phyloP scores from a whole-genome alignment of 106 monocot species.

The Alisma plantagoaquatica region DNA sequence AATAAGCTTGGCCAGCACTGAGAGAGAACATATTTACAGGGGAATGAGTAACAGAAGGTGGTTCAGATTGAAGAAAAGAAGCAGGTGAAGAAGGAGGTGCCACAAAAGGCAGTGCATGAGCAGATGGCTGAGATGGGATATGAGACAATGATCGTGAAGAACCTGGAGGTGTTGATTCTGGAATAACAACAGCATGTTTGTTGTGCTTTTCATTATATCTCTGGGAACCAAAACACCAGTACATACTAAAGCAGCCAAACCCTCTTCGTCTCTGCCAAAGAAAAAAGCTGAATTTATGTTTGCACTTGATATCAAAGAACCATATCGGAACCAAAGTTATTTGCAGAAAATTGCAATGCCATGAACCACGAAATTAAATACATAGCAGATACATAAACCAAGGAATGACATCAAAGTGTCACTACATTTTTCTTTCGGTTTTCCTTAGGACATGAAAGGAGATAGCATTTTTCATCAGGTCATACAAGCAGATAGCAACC shows the following conservation, averaged over 20 bases:
- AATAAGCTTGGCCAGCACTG: constrained; percentile 34
- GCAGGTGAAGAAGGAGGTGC: constrained; percentile 92
- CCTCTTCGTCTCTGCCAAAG: constrained; percentile 66
- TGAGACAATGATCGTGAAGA: constrained; percentile 16
- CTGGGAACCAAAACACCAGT: constrained; percentile 81
- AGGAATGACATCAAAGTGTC: no score
- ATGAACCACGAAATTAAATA: no score
- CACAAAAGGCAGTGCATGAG: constrained; percentile 39
- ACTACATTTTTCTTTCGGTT: no score
- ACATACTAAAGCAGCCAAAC: constrained; percentile 47
- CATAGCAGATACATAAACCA: no score
- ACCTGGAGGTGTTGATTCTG: constrained; percentile 22
- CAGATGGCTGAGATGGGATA: constrained; percentile 21
- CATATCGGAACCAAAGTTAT: no score
- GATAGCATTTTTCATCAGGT: no score
- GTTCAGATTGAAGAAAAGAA: constrained; percentile 73
- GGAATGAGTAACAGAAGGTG: constrained; percentile 51
- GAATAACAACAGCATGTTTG: constrained; percentile 52
- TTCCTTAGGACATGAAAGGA: no score
- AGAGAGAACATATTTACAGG: constrained; percentile 40
- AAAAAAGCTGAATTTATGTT: no score
- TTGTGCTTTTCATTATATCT: constrained; percentile 40
- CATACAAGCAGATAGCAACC: no score
- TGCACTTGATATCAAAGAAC: no score
- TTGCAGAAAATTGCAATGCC: no score